A percentile compares a stretch with the other conserved stretches of the same genome.
phyloP scores from a whole-genome alignment of 2,329 filamentous ascomycete species.

The Chaetomium sp. region DNA sequence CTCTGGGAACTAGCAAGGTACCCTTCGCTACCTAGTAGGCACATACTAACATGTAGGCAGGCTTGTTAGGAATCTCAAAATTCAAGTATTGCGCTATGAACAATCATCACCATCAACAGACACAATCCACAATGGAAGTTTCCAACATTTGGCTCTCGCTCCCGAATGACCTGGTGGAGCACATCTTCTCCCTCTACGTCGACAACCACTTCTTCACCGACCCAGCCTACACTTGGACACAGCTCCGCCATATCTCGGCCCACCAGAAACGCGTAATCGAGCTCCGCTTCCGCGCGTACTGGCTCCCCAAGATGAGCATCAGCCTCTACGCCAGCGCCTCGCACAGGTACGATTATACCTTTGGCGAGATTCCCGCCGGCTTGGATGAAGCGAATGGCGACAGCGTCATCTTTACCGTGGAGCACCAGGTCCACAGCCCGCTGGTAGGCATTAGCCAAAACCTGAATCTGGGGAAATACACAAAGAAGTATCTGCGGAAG shows the following conservation, averaged over 20 bases:
- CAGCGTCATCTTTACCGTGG: background rate
- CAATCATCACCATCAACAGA: background rate
- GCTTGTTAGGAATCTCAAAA: background rate
- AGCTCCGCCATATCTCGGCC: conserved; percentile 11
- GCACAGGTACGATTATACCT: background rate
- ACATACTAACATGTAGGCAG: too few relatives aligned
- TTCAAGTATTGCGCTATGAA: too few relatives aligned
- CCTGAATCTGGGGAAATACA: background rate
- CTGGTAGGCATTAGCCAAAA: background rate
- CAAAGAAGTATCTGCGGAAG: background rate
- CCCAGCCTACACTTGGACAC: conserved; percentile 19
- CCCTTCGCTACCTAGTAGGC: too few relatives aligned
- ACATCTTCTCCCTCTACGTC: conserved; percentile 5
- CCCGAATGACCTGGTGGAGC: conserved; percentile 7
- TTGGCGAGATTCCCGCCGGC: background rate
- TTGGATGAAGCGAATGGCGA: background rate
- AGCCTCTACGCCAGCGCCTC: conserved; percentile 10
- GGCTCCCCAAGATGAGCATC: conserved; percentile 20
- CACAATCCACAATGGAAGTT: background rate
- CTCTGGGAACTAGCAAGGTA: too few relatives aligned
- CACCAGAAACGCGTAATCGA: conserved; percentile 18
- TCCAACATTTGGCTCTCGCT: conserved; percentile 7
- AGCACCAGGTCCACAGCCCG: background rate
- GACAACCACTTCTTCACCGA: conserved; percentile 11
- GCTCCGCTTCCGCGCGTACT: conserved; percentile 1